Evolutionary conservation across 106 monocot genomes (phyloP), one percentile per base, ranked within the genome.

Genomic region (Acanthochlamys bracteata): DNA sequence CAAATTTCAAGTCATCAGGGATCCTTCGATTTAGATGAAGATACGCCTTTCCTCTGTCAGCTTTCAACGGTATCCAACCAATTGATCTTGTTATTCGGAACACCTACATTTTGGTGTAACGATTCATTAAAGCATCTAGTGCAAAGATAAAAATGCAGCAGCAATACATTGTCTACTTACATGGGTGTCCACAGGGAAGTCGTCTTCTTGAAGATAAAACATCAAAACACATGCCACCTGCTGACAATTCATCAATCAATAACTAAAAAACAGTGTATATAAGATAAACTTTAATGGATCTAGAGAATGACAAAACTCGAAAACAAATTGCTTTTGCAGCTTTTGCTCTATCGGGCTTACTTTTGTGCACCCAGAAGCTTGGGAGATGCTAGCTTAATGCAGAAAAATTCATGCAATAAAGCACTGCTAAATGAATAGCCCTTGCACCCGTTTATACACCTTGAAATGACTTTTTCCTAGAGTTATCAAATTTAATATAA

Each of bases 171-270:
- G 39, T 60, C 24, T 20, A 66, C 88, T 77, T 58, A 92, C 92
- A 75, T 87, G 86, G 66, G 86, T 92, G 74, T 92, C 92, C 39
- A 92, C 92, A 40, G 92, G 92, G 46, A 92, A 92, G 73, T 92
- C 88, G 57, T 84, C 81, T 77, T 80, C 69, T 57, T 88, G 88
- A 72, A 92, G 92, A 63, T 92, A 76, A 73, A 92, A 92, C 88
- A 92, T 92, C 60, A 92, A 64, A 59, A 92, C 82, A 69, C 92
- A 92, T 59, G 92, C 92, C 10, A 84, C 84, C 87, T 88, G 67
- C 57, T 60, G 69, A 69, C 2, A 65, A 24, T 54, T 54, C 53
- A 54, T 16, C 16, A 8, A 54, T 19, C 53, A 54, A 17, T 19
- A 10, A 7, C 13, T 8, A 43, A 7, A 43, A 8, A 43, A 13